phyloP scores from a whole-genome alignment of 2,329 filamentous ascomycete genomes.

The Coniochaeta sp. region DNA sequence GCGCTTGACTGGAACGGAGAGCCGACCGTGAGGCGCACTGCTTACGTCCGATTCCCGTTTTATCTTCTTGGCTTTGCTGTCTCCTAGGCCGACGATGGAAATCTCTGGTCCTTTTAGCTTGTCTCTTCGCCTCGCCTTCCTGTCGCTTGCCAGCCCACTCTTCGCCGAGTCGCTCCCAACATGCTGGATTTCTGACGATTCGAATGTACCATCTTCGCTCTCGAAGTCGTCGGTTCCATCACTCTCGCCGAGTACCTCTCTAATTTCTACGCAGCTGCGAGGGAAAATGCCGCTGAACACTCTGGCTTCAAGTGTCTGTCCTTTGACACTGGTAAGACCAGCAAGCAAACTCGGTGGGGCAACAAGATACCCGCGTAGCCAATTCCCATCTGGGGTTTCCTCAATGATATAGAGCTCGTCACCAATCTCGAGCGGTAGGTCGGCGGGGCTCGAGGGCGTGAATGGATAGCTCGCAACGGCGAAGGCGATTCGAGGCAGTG shows the following conservation, averaged over 20 bases:
- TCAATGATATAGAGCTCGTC: constrained; percentile 99
- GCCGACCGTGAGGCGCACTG: constrained; percentile 18
- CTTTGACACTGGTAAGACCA: constrained; percentile 82
- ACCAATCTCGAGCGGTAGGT: constrained; percentile 92
- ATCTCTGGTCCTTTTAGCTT: constrained; percentile 16
- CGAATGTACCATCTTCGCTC: constrained; percentile 25
- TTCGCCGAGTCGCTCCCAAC: constrained; percentile 44
- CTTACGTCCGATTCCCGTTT: constrained; percentile 2
- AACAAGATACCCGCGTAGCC: constrained; percentile 93
- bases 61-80: constrained; percentile 10
- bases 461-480: constrained; percentile 96
- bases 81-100: constrained; percentile 10
- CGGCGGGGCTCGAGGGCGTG: constrained; percentile 74
- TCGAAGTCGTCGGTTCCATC: constrained; percentile 44
- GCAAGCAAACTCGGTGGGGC: constrained; percentile 89
- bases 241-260: constrained; percentile 78
- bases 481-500: constrained; percentile 93
- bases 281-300: constrained; percentile 99
- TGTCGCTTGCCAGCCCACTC: constrained; percentile 35
- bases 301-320: constrained; percentile 87
- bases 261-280: constrained; percentile 85
- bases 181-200: constrained; percentile 19
- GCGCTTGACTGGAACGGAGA: constrained; percentile 44
- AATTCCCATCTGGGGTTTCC: constrained; percentile 83
- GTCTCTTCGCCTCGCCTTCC: constrained; percentile 26